These are phyloP conservation scores for Epichloe brachyelytri DNA, from an alignment of 2,329 filamentous ascomycete species.

Conservation along the genomic window DNA sequence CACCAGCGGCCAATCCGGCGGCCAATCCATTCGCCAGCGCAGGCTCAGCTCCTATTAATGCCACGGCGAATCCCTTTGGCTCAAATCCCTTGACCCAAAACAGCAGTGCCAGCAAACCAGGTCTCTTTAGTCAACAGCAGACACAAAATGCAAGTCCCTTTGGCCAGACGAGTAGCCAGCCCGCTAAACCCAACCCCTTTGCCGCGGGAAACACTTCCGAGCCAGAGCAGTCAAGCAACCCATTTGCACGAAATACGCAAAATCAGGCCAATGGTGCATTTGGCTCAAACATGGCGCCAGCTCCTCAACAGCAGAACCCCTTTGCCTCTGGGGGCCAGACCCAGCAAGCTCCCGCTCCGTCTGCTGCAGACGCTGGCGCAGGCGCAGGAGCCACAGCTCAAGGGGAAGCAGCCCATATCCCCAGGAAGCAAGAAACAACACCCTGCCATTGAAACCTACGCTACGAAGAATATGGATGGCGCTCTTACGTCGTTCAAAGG, in stretches of 20 bases:
- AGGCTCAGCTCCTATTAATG: background rate
- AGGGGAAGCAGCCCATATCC: constrained; percentile 26
- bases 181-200: constrained; percentile 15
- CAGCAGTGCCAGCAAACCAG: constrained; percentile 6
- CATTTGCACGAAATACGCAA: constrained; percentile 9
- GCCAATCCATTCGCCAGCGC: constrained; percentile 17
- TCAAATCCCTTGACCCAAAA: constrained; percentile 1
- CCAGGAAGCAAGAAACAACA: constrained; percentile 31
- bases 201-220: constrained; percentile 10
- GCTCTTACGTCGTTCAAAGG: constrained; percentile 48
- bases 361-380: background rate
- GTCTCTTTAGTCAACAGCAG: constrained; percentile 8
- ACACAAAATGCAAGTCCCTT: constrained; percentile 12
- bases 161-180: constrained; percentile 5
- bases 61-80: constrained; percentile 17
- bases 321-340: constrained; percentile 11
- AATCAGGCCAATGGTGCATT: constrained; percentile 11
- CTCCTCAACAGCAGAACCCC: constrained; percentile 11
- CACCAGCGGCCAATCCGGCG: constrained; percentile 8
- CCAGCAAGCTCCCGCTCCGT: constrained; percentile 6
- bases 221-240: constrained; percentile 11
- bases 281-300: constrained; percentile 6
- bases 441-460: constrained; percentile 31
- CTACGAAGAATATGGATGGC: constrained; percentile 27
- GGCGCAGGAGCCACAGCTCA: background rate